Base-by-base conservation (phyloP, 2,329 filamentous ascomycete genomes). In the Cladosporium sp. region DNA sequence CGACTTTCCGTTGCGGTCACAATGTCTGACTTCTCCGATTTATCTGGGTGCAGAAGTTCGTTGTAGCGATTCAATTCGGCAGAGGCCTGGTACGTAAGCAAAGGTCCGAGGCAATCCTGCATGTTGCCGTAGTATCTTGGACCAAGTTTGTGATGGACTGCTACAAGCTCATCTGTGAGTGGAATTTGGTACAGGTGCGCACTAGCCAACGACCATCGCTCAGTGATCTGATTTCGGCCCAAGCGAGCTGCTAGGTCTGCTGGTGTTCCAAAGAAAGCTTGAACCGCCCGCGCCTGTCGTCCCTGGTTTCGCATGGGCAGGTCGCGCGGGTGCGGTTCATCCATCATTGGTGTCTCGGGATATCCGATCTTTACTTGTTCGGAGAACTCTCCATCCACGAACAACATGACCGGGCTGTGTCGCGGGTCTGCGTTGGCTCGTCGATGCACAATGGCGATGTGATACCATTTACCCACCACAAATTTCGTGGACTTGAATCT, bases 61-160 rank as follows among this genome's bases (percentile, higher is more conserved):
- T 97, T 97, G 47, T 93, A 88, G 55, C 97, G 82, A 60, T 95
- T 94, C 39, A 99, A 78, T 56, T 90, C 87, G 7, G 94, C 93
- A 1, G 94, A 97, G 6, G 94, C 93, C 67, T 89, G 86, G 70
- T 99, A 99, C 0, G 95, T 99, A 70, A 97, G 92, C 69, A 99
- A 96, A 1, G 92, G 93, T 5, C 95, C 94, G 14, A 99, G 82
- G 66, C 91, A 94, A 70, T 99, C 94, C 74, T 99, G 94, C 66
- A 96, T 96, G 70, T 99, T 99, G 15, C 94, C 94, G 69, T 91
- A 88, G 67, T 99, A 99, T 50, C 91, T 86, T 22, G 92, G 89
- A 0, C 94, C 93, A 17, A 99, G 85, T 51, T 92, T 89, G 70
- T 88, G 90, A 68, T 96, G 90, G 0, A 99, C 94, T 12, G 93